Evolutionary conservation across 23 red algal species (phyloP).

Genomic region (Gracilariopsis chorda): DNA sequence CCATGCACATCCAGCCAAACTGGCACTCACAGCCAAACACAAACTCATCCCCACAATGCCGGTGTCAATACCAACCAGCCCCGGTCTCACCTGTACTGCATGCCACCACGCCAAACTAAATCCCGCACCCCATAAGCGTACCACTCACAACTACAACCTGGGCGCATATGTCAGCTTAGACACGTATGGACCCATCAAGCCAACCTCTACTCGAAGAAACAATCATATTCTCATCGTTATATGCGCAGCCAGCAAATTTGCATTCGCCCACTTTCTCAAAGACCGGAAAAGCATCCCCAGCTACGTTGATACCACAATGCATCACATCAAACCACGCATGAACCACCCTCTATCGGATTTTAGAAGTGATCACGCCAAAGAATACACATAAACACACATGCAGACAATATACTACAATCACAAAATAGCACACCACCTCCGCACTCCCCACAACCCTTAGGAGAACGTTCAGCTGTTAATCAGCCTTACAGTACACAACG

Average conservation of each 20-base stretch:
- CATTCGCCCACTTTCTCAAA: not conserved
- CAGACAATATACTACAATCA: no score
- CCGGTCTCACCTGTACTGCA: not conserved
- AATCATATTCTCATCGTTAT: not conserved
- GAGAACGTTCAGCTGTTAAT: no score
- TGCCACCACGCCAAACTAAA: not conserved
- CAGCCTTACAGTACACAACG: no score
- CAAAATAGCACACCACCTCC: no score
- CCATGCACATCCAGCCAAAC: not conserved
- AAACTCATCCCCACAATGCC: not conserved
- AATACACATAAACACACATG: no score
- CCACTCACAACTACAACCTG: not conserved
- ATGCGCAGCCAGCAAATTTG: not conserved
- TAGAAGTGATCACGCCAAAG: no score
- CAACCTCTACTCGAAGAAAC: not conserved
- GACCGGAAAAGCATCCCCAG: not conserved
- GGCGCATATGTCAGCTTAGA: slow-evolving; percentile 29
- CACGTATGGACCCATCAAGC: not conserved
- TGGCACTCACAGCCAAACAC: not conserved
- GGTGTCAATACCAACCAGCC: not conserved
- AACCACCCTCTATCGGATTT: no score
- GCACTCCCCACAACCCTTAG: no score
- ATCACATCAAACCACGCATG: not conserved
- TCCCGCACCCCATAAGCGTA: not conserved
- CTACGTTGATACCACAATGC: not conserved